Evolutionary conservation across 2,329 filamentous ascomycete species (phyloP).

Genomic region (Pezicula rhizophila): DNA sequence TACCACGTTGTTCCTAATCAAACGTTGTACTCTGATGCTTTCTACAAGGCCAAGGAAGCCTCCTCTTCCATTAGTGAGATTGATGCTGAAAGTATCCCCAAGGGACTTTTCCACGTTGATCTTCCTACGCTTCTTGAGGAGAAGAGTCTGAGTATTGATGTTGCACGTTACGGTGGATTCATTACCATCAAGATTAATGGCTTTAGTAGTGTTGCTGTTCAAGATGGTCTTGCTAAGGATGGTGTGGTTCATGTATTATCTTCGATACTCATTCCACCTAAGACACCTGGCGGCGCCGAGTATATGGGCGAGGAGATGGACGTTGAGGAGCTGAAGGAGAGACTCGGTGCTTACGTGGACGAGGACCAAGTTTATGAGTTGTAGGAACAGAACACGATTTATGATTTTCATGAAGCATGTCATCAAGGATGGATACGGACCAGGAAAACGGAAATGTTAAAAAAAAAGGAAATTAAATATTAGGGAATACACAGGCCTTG

Average conservation of each 20-base stretch:
- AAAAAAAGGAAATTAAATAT: too few relatives aligned
- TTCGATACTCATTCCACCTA: constrained; percentile 69
- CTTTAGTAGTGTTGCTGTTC: constrained; percentile 55
- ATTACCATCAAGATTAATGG: constrained; percentile 72
- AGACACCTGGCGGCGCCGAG: constrained; percentile 28
- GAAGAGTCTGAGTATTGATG: constrained; percentile 63
- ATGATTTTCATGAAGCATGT: too few relatives aligned
- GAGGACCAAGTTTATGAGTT: constrained; percentile 12
- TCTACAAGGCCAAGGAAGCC: constrained; percentile 48
- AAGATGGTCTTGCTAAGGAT: constrained; percentile 69
- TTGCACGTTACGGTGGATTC: constrained; percentile 61
- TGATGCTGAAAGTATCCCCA: constrained; percentile 23
- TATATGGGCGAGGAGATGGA: constrained; percentile 43
- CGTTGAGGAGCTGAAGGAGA: constrained; percentile 53
- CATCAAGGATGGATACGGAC: too few relatives aligned
- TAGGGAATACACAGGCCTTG: too few relatives aligned
- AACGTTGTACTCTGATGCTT: constrained; percentile 79
- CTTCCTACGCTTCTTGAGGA: constrained; percentile 66
- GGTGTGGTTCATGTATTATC: constrained; percentile 77
- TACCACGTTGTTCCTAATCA: constrained; percentile 72
- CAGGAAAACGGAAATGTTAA: too few relatives aligned
- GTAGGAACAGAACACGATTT: constrained; percentile 3
- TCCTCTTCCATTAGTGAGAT: constrained; percentile 19
- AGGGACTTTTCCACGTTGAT: constrained; percentile 52
- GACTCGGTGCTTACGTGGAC: constrained; percentile 14